Evolutionary conservation across 305 asterid genomes (phyloP).

Genomic region (Fraxinus dipetala): DNA sequence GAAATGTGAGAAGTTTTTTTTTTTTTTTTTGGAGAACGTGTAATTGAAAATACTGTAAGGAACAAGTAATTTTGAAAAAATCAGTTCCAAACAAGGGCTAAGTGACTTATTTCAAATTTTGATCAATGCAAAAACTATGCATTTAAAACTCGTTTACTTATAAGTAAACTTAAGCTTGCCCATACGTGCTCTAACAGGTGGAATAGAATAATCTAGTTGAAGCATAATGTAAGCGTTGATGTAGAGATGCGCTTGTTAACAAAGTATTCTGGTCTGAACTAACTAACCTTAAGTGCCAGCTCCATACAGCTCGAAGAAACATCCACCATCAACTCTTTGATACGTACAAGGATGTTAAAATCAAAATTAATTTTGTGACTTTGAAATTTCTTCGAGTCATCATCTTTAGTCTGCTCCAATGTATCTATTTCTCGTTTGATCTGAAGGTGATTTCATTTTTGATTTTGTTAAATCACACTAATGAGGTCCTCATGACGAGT

Average conservation of each 20-base stretch:
- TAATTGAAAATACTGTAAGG: no score
- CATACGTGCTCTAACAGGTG: not conserved
- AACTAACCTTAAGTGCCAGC: slow-evolving; percentile 66
- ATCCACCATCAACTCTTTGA: slow-evolving; percentile 81
- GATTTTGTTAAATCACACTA: slow-evolving; percentile 14
- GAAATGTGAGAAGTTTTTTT: no score
- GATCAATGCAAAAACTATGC: not conserved
- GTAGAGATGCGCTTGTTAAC: not conserved
- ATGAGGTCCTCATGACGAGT: not conserved
- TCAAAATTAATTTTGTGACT: slow-evolving; percentile 75
- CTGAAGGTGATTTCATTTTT: slow-evolving; percentile 29
- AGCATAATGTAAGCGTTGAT: not conserved
- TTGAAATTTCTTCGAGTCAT: slow-evolving; percentile 64
- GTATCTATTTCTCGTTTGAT: slow-evolving; percentile 73
- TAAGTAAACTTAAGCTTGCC: not conserved
- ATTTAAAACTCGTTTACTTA: not conserved
- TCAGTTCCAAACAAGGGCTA: no score
- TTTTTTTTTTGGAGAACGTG: no score
- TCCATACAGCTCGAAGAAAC: slow-evolving; percentile 85
- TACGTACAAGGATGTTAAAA: slow-evolving; percentile 61
- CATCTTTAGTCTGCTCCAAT: slow-evolving; percentile 76
- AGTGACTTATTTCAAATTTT: not conserved
- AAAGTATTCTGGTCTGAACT: slow-evolving; percentile 13
- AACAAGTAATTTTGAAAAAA: no score
- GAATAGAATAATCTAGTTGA: not conserved